Base-by-base conservation (phyloP, 805 yeast genomes). In the Ogataea neopini region DNA sequence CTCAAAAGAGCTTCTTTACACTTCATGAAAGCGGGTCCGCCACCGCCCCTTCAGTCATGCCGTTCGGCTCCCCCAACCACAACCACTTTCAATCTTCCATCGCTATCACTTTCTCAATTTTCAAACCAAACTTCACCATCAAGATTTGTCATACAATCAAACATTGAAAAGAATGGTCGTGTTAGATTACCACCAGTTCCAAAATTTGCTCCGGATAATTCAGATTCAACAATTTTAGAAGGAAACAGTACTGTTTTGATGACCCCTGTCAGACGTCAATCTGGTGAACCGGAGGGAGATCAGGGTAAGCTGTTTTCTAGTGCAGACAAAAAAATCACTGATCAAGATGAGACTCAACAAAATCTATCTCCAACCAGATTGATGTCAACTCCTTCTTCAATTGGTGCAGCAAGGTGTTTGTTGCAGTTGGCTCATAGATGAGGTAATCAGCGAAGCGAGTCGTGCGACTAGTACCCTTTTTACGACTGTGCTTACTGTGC, bases 391-490 rank as follows among this genome's bases (percentile, higher is more conserved):
- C 78, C 79, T 6, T 72, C 75, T 3, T 71, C 76, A 0, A 73
- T 72, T 45, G 77, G 77, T 30, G 79, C 78, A 23, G 79, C 79
- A 9, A 66, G 69, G 45, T 73, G 75, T 19, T 54, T 74, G 44
- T 48, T 74, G 23, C 76, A 73, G 49, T 47, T 74, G 49, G 73
- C 76, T 4, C 64, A 70, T 44, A 63, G 71, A 59, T 63, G n/a
- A n/a, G n/a, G n/a, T n/a, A n/a, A n/a, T n/a, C n/a, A n/a, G n/a
- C n/a, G n/a, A n/a, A n/a, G n/a, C n/a, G n/a, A n/a, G n/a, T n/a
- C n/a, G n/a, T n/a, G n/a, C n/a, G n/a, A n/a, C n/a, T n/a, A n/a
- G n/a, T n/a, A n/a, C n/a, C n/a, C n/a, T n/a, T n/a, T n/a, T n/a
- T n/a, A n/a, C n/a, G n/a, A n/a, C n/a, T n/a, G n/a, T n/a, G n/a